These are phyloP conservation scores for Leccinum griseonigrum DNA, from an alignment of 1,284 basidiomycete species.

Conservation along the genomic window DNA sequence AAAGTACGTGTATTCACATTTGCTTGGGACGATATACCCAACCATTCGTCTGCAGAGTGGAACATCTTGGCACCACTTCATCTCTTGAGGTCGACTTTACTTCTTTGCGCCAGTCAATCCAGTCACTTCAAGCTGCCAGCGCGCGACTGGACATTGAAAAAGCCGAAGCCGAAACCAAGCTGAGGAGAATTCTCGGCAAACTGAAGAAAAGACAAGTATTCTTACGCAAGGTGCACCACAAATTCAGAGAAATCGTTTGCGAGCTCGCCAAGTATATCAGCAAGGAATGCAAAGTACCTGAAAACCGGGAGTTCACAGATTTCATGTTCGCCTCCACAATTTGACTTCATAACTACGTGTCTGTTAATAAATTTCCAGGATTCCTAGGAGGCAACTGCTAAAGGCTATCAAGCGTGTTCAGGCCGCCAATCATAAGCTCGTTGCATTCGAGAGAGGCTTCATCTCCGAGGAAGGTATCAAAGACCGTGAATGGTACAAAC, in stretches of 20 bases:
- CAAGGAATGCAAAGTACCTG: constrained; percentile 17
- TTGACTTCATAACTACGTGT: not conserved
- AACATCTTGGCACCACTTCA: constrained; percentile 23
- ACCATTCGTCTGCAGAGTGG: constrained; percentile 30
- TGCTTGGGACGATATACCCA: not conserved
- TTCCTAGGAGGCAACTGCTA: constrained; percentile 35
- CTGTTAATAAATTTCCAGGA: constrained; percentile 14
- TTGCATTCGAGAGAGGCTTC: constrained; percentile 68
- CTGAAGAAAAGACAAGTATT: constrained; percentile 21
- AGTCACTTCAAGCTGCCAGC: constrained; percentile 50
- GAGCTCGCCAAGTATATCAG: constrained; percentile 28
- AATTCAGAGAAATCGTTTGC: constrained; percentile 30
- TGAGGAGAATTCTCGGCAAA: constrained; percentile 37
- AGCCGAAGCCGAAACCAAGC: constrained; percentile 34
- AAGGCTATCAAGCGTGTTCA: constrained; percentile 50
- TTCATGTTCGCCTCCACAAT: constrained; percentile 16
- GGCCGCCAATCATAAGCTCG: constrained; percentile 56
- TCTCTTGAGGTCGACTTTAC: constrained; percentile 33
- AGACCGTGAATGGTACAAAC: constrained; percentile 69
- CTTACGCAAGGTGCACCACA: constrained; percentile 14
- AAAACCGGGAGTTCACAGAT: constrained; percentile 3
- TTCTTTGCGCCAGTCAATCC: constrained; percentile 45
- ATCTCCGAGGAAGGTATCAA: constrained; percentile 65
- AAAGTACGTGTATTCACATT: constrained; percentile 33
- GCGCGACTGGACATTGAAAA: constrained; percentile 54